Base-by-base conservation (phyloP, 2,329 filamentous ascomycete species). In the Trichoderma sp. region DNA sequence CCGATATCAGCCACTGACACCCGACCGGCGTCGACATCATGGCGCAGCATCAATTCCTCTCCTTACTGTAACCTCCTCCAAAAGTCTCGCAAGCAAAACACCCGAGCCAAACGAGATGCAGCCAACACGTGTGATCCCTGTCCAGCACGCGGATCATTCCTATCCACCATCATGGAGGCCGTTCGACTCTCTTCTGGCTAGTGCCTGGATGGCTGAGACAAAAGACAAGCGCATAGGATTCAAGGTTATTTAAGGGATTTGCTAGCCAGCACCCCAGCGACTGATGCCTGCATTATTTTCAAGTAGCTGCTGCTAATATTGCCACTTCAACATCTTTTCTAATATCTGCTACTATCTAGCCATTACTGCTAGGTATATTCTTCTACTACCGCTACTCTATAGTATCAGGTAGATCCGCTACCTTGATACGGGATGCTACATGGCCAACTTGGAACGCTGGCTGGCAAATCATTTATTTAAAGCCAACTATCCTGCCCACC, bases 111-210 rank as follows among this genome's bases (percentile, higher is more conserved):
- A 17, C 50, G 61, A 64, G 25, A 64, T 25, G 25, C 61, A 15
- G 19, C 25, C 39, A 15, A 37, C 48, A 15, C 60, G 25, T 17
- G 7, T 22, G 19, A 64, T 9, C 60, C 60, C 60, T 58, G 42
- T 54, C 37, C 17, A n/a, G 6, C 12, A n/a, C 25, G 37, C 45
- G 34, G 27, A 60, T 60, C 56, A 27, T 15, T 32, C 32, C 27
- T 8, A 42, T 67, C 13, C 27, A 37, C 4, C 42, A 27, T 56
- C 65, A 61, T 48, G 57, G 65, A 48, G 48, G 65, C 56, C 17
- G 56, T 42, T 67, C 27, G 8, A 13, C 45, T 61, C n/a, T 67
- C 48, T 53, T 10, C 25, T 45, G 50, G n/a, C 50, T 64, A 64
- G 61, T 52, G 50, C 52, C 50, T 17, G 3, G 25, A 22, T 25